These are phyloP conservation scores for Macadamia tetraphylla DNA, from an alignment of 164 flowering plant genomes.

Conservation along the genomic window DNA sequence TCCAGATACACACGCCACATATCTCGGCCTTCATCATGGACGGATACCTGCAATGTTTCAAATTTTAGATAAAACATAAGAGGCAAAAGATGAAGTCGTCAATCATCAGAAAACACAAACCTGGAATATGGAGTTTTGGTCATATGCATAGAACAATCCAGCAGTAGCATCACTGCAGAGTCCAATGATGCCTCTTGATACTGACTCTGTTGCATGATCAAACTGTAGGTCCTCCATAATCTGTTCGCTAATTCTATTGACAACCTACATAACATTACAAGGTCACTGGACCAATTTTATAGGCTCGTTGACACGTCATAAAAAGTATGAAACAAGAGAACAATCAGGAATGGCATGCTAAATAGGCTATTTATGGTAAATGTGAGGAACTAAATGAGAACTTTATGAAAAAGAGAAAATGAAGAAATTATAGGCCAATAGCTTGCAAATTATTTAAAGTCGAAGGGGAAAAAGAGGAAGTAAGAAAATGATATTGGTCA, in stretches of 20 bases:
- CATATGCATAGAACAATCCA: conserved; percentile 95
- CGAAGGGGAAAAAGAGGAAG: background rate
- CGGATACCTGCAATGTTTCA: conserved; percentile 61
- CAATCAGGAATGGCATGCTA: background rate
- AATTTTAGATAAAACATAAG: conserved; percentile 11
- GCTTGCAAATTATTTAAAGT: background rate
- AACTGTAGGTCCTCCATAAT: conserved; percentile 91
- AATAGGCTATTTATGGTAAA: background rate
- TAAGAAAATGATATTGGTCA: conserved; percentile 8
- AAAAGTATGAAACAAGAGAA: background rate
- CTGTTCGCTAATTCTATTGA: conserved; percentile 88
- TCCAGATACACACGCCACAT: conserved; percentile 98
- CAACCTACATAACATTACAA: conserved; percentile 50
- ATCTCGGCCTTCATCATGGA: conserved; percentile 94
- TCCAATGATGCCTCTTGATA: conserved; percentile 80
- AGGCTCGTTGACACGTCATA: background rate
- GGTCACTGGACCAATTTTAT: conserved; percentile 6
- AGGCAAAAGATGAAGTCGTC: background rate
- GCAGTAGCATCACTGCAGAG: conserved; percentile 99
- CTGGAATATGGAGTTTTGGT: conserved; percentile 92
- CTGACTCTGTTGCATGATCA: conserved; percentile 73
- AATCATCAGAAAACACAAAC: conserved; percentile 27
- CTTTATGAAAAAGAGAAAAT: background rate
- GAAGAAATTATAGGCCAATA: background rate
- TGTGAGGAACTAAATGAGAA: background rate